These are phyloP conservation scores for Blastomyces emzantsi DNA, from an alignment of 2,329 filamentous ascomycete species.

Conservation along the genomic window DNA sequence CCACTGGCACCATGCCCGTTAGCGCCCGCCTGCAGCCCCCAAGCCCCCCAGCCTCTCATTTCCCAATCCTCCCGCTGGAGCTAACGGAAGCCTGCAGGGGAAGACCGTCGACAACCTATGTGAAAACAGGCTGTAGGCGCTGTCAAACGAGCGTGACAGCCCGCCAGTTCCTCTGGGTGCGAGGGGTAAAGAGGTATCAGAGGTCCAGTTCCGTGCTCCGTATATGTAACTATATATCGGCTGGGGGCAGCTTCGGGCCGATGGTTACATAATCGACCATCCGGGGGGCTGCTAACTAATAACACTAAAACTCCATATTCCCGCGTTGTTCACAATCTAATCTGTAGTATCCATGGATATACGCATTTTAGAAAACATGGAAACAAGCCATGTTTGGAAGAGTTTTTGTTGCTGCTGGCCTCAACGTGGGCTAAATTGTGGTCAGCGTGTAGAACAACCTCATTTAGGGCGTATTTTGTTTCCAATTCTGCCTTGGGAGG, in stretches of 20 bases:
- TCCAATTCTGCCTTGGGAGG: background rate
- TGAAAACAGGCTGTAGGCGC: background rate
- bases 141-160: background rate
- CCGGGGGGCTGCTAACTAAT: no score
- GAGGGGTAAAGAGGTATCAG: no score
- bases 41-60: background rate
- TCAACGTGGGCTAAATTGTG: no score
- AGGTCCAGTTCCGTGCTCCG: no score
- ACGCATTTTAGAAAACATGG: no score
- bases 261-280: background rate
- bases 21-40: background rate
- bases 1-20: background rate
- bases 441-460: background rate
- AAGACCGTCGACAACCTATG: background rate
- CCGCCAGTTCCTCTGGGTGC: background rate
- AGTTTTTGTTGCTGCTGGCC: no score
- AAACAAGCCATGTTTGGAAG: no score
- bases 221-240: no score
- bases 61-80: background rate
- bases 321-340: no score
- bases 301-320: no score
- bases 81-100: background rate
- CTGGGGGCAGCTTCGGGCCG: slow-evolving; percentile 1
- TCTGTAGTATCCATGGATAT: no score
- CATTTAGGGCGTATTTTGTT: background rate